Conservation (phyloP, 2,329 filamentous ascomycete species). For the Colletotrichum noveboracense region DNA sequence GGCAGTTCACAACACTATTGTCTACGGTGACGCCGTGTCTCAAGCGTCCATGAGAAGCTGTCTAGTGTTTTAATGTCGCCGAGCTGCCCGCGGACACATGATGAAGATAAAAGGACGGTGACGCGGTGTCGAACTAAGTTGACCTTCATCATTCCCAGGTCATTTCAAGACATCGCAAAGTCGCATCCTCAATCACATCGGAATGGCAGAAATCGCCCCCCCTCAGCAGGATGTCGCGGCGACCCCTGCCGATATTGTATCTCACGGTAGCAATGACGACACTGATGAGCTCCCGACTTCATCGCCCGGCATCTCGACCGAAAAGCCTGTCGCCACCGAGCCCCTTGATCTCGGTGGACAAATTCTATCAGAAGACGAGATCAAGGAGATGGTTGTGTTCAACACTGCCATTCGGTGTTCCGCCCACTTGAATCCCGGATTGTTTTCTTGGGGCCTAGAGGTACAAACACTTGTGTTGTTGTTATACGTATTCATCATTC, state of each 20-base stretch:
- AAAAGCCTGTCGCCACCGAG: not conserved
- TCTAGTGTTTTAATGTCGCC: not conserved
- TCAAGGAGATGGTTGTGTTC: not conserved
- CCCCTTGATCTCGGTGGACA: not conserved
- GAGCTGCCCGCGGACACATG: not conserved
- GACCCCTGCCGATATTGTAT: not conserved
- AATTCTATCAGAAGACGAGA: not conserved
- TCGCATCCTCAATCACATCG: not conserved
- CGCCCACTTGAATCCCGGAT: not conserved
- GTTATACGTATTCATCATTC: not conserved
- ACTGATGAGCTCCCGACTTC: not conserved
- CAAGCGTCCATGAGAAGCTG: not conserved
- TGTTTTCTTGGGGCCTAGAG: not conserved
- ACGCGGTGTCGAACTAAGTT: not conserved
- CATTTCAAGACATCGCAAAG: not conserved
- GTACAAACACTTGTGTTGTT: not conserved
- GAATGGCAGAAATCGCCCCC: not conserved
- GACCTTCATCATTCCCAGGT: not conserved
- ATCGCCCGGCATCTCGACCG: not conserved
- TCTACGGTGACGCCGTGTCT: not conserved
- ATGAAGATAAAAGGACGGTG: not conserved
- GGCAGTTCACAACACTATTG: not conserved
- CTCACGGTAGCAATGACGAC: not conserved
- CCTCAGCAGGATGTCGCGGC: not conserved
- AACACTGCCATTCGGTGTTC: not conserved